Conservation (phyloP, 2,329 filamentous ascomycete genomes). For the Cercospora sp. region DNA sequence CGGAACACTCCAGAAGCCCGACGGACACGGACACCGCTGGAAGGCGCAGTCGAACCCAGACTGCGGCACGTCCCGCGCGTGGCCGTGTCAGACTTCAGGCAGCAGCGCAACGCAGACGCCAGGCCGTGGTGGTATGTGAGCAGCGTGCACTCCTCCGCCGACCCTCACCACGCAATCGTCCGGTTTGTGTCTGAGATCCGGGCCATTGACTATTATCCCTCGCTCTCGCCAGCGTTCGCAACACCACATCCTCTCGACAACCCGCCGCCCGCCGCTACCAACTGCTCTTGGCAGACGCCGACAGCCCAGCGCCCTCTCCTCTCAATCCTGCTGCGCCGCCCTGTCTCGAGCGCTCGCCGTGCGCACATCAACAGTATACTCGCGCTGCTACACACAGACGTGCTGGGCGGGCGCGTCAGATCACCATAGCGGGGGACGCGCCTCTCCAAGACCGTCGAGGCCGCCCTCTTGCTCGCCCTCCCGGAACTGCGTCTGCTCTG, state of each 20-base stretch:
- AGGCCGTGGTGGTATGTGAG: not conserved
- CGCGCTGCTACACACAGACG: not conserved
- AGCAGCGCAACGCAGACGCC: conserved; percentile 1
- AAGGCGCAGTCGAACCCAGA: not conserved
- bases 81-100: conserved; percentile 1
- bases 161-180: not conserved
- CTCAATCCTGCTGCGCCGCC: not conserved
- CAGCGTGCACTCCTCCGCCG: not conserved
- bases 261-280: not conserved
- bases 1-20: not conserved
- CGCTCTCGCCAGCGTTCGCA: not conserved
- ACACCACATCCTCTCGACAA: not conserved
- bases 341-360: not conserved
- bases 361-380: not conserved
- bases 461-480: conserved; percentile 2
- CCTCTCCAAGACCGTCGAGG: not conserved
- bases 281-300: not conserved
- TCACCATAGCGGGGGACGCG: not conserved
- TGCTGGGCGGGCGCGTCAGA: not conserved
- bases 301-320: not conserved
- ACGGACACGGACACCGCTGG: not conserved
- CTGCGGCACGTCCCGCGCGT: not conserved
- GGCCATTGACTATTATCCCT: not conserved
- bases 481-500: not conserved
- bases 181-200: not conserved